Conservation (phyloP, 2,329 filamentous ascomycete species). For the Trichoderma sp. region DNA sequence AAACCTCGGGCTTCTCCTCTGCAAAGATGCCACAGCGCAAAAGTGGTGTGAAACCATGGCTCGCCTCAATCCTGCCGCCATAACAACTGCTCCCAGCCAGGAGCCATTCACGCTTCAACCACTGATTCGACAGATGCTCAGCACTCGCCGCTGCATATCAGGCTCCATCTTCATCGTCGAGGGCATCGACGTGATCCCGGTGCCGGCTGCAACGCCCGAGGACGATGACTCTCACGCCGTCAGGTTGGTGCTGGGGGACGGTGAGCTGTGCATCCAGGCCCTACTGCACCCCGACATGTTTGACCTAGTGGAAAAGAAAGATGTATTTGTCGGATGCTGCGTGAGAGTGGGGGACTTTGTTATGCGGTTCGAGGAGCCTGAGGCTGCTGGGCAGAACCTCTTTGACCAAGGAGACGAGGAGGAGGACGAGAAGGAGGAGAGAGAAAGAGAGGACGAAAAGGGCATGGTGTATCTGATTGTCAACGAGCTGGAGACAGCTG, state of each 20-base stretch:
- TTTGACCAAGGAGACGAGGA: not conserved
- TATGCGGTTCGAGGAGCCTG: conserved; percentile 26
- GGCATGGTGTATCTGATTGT: conserved; percentile 49
- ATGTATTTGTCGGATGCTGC: conserved; percentile 51
- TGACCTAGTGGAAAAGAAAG: conserved; percentile 47
- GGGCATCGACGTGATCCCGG: conserved; percentile 41
- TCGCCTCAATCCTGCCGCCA: conserved; percentile 32
- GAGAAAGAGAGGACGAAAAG: not conserved
- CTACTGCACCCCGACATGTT: conserved; percentile 50
- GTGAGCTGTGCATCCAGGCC: conserved; percentile 56
- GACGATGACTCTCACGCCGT: conserved; percentile 46
- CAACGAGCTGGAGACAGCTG: conserved; percentile 47
- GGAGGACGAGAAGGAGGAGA: not conserved
- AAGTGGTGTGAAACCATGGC: conserved; percentile 25
- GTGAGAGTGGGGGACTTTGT: conserved; percentile 48
- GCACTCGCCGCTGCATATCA: conserved; percentile 49
- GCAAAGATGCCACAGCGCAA: conserved; percentile 1
- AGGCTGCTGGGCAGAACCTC: not conserved
- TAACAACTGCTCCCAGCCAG: conserved; percentile 28
- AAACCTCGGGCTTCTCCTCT: not conserved
- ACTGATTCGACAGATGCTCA: conserved; percentile 50
- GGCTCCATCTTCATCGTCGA: conserved; percentile 55
- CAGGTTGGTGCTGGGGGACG: conserved; percentile 54
- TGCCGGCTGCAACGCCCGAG: conserved; percentile 30
- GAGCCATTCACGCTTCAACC: conserved; percentile 37